A percentile compares a stretch with the other conserved stretches of the same genome.
Conservation (phyloP, 495 filamentous ascomycete species). For the Hyaloscypha variabilis region DNA sequence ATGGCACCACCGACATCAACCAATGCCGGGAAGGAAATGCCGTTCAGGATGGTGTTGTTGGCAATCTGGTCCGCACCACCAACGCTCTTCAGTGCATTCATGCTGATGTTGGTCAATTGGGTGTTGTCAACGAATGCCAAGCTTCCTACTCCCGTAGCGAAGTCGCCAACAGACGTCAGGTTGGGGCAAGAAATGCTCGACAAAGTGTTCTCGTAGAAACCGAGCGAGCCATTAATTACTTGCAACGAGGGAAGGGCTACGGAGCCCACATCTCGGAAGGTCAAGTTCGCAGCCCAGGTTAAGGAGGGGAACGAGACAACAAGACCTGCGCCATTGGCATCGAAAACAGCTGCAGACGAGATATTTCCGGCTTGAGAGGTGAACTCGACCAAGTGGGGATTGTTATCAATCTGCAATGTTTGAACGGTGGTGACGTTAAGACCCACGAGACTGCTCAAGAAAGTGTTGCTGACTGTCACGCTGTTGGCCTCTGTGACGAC, state of each 20-base stretch:
- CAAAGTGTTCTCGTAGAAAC: conserved; percentile 83
- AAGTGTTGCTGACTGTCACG: conserved; percentile 81
- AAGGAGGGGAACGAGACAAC: conserved; percentile 74
- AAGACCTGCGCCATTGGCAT: conserved; percentile 64
- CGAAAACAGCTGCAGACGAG: conserved; percentile 62
- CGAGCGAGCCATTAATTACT: conserved; percentile 75
- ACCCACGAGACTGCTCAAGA: conserved; percentile 71
- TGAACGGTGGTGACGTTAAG: conserved; percentile 70
- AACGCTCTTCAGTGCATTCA: conserved; percentile 67
- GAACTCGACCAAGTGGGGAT: conserved; percentile 68
- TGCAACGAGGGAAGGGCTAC: conserved; percentile 77
- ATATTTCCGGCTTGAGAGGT: conserved; percentile 73
- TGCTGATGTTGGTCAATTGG: conserved; percentile 73
- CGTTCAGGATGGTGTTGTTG: conserved; percentile 77
- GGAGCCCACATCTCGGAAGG: conserved; percentile 79
- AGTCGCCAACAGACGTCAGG: conserved; percentile 75
- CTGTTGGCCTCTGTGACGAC: conserved; percentile 60
- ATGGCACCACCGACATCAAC: conserved; percentile 78
- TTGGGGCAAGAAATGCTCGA: conserved; percentile 70
- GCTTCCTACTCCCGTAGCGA: conserved; percentile 37
- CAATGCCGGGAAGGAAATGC: conserved; percentile 69
- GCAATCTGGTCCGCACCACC: conserved; percentile 79
- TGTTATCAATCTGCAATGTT: conserved; percentile 79
- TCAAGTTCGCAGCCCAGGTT: conserved; percentile 77
- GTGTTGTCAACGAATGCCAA: conserved; percentile 76